Conservation (phyloP, 1,139 yeast species). For the Suhomyces ambrosiae region DNA sequence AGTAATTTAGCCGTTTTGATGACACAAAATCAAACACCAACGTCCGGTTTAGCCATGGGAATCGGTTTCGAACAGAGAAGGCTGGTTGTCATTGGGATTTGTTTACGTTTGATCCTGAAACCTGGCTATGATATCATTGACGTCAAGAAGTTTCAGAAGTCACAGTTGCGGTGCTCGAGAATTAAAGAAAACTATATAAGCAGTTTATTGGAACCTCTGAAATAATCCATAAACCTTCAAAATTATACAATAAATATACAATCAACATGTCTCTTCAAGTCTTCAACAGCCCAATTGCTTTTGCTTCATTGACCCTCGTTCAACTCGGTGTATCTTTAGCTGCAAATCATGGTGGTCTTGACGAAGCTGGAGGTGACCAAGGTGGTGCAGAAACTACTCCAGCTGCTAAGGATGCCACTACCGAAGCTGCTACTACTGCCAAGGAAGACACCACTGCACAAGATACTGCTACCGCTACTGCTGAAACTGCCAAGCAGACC, state of each 20-base stretch:
- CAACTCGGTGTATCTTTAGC: conserved; percentile 17
- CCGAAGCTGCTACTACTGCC: conserved; percentile 16
- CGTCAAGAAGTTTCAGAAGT: not conserved
- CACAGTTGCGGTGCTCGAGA: not conserved
- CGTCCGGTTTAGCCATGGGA: too few relatives aligned
- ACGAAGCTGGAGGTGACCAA: not conserved
- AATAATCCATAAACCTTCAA: not conserved
- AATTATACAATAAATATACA: not conserved
- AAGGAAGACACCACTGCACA: not conserved
- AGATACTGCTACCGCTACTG: conserved; percentile 10
- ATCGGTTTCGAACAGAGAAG: conserved; percentile 4
- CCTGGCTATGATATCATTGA: conserved; percentile 4
- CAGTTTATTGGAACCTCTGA: not conserved
- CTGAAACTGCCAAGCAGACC: conserved; percentile 5
- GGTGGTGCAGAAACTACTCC: conserved; percentile 21
- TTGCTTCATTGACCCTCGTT: conserved; percentile 17
- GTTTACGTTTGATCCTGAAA: conserved; percentile 7
- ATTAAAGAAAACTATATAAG: not conserved
- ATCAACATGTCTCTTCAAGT: conserved; percentile 22
- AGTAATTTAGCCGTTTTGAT: conserved; percentile 1
- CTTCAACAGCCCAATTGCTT: conserved; percentile 16
- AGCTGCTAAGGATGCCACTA: conserved; percentile 18
- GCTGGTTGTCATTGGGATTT: conserved; percentile 10
- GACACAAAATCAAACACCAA: conserved; percentile 6
- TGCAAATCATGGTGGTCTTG: conserved; percentile 17